A percentile compares a stretch with the other conserved stretches of the same genome.
Conservation (phyloP, 176 grass and related monocot species). For the Triticum turgidum region DNA sequence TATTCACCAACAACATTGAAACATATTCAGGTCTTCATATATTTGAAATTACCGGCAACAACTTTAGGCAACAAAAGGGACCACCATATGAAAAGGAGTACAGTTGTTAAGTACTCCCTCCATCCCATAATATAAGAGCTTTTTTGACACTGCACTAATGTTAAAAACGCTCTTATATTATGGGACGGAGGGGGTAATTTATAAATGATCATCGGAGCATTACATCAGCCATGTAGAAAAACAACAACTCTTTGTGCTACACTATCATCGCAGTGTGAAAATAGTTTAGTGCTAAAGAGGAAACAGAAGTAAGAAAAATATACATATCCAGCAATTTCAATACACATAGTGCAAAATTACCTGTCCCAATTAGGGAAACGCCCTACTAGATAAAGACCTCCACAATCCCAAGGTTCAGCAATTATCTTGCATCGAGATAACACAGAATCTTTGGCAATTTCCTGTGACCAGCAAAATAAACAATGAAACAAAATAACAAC, state of each 20-base stretch:
- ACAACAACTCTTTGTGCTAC: background rate
- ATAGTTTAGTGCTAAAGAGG: background rate
- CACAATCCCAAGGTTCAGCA: slow-evolving; percentile 99
- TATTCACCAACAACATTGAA: background rate
- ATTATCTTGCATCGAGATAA: slow-evolving; percentile 99
- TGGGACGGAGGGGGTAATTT: background rate
- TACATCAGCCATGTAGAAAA: slow-evolving; percentile 13
- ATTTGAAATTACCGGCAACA: background rate
- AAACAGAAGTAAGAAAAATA: slow-evolving; percentile 1
- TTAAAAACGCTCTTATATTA: no score
- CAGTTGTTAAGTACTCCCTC: background rate
- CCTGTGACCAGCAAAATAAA: slow-evolving; percentile 50
- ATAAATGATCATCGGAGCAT: background rate
- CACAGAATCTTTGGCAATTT: slow-evolving; percentile 86
- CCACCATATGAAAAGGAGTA: background rate
- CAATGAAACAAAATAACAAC: background rate
- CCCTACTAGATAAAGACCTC: slow-evolving; percentile 94
- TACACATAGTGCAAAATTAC: slow-evolving; percentile 45
- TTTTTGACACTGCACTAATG: no score
- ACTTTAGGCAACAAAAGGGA: slow-evolving; percentile 11
- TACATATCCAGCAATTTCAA: background rate
- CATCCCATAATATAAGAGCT: no score
- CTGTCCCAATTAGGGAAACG: slow-evolving; percentile 99
- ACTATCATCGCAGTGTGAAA: slow-evolving; percentile 20
- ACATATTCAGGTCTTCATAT: background rate